A percentile compares a stretch with the other conserved stretches of the same genome.
phyloP scores from a whole-genome alignment of 345 rosid species.

The Bruguiera parviflora region DNA sequence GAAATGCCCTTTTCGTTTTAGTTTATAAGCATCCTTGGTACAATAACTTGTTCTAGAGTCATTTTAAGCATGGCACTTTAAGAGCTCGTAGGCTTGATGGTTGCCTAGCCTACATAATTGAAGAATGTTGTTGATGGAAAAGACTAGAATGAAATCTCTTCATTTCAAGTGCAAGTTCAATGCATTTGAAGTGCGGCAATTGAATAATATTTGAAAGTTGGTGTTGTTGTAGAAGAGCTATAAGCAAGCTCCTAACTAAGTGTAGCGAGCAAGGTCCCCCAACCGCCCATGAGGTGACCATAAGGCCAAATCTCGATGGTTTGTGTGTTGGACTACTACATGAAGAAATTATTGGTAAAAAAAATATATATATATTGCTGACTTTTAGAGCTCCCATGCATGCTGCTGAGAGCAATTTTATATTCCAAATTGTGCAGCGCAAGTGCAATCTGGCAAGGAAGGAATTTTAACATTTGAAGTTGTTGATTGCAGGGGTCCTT shows the following conservation, averaged over 20 bases:
- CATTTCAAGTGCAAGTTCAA: not conserved
- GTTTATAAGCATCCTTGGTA: no score
- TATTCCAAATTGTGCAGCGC: not conserved
- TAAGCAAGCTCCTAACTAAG: not conserved
- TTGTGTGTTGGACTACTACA: no score
- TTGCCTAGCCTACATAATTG: not conserved
- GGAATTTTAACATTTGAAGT: not conserved
- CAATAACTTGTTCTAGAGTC: no score
- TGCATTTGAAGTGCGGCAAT: not conserved
- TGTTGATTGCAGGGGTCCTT: slow-evolving; percentile 69
- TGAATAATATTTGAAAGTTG: not conserved
- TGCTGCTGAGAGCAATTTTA: not conserved
- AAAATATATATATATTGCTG: no score
- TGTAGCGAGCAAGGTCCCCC: no score
- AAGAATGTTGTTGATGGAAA: not conserved
- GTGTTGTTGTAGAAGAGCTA: not conserved
- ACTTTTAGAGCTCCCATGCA: no score
- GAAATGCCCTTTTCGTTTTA: no score
- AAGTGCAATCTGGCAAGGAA: not conserved
- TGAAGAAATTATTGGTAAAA: no score
- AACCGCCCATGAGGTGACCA: no score
- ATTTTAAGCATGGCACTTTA: not conserved
- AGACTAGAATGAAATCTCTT: not conserved
- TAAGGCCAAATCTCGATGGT: no score
- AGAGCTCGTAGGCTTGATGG: slow-evolving; percentile 5